Conservation (phyloP, 2,329 filamentous ascomycete genomes). For the Rugonectria rugulosa region DNA sequence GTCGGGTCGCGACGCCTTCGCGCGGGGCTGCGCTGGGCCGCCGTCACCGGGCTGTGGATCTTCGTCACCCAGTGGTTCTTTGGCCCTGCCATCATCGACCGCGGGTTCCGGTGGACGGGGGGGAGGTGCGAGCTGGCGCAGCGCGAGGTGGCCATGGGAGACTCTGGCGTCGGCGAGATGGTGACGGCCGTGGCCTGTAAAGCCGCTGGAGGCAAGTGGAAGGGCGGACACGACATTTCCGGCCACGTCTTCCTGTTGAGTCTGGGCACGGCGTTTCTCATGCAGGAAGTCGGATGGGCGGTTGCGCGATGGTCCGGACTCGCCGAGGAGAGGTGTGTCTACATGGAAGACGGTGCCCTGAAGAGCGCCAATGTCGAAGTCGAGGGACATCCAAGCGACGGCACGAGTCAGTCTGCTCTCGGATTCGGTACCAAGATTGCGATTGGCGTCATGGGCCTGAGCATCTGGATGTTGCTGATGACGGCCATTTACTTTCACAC, state of each 20-base stretch:
- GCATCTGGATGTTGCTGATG: slow-evolving; percentile 98
- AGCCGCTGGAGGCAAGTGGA: slow-evolving; percentile 82
- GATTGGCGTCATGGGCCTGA: slow-evolving; percentile 71
- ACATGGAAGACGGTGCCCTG: slow-evolving; percentile 71
- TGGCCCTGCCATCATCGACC: slow-evolving; percentile 87
- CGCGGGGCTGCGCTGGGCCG: slow-evolving; percentile 71
- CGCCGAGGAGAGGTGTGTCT: slow-evolving; percentile 70
- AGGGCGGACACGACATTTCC: slow-evolving; percentile 94
- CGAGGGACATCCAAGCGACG: slow-evolving; percentile 35
- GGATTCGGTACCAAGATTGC: slow-evolving; percentile 64
- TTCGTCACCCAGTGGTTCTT: slow-evolving; percentile 97
- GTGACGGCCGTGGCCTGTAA: slow-evolving; percentile 84
- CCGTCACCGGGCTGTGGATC: slow-evolving; percentile 82
- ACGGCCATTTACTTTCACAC: slow-evolving; percentile 99
- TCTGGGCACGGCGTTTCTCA: slow-evolving; percentile 80
- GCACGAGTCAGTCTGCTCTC: slow-evolving; percentile 41
- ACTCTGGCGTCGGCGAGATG: slow-evolving; percentile 56
- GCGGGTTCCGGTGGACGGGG: slow-evolving; percentile 86
- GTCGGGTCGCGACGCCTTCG: slow-evolving; percentile 53
- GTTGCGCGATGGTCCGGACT: slow-evolving; percentile 52
- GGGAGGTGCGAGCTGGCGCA: slow-evolving; percentile 76
- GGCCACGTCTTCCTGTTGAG: slow-evolving; percentile 95
- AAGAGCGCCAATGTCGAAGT: slow-evolving; percentile 64
- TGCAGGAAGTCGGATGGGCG: slow-evolving; percentile 78
- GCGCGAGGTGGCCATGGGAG: slow-evolving; percentile 55